phyloP scores from a whole-genome alignment of 1,284 basidiomycete species.

The Pseudozyma pruni region DNA sequence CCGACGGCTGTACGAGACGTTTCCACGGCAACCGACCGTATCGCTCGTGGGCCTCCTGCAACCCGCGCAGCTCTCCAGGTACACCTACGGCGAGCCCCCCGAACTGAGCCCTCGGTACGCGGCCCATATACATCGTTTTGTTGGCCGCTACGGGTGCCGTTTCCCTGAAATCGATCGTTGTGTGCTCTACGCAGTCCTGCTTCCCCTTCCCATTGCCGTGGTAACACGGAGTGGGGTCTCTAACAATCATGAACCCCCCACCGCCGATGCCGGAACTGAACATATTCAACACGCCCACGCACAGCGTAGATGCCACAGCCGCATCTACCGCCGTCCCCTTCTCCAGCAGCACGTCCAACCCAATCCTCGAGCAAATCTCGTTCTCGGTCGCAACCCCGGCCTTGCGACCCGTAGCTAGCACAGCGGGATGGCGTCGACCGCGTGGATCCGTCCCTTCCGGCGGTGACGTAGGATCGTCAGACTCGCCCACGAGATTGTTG shows the following conservation, averaged over 20 bases:
- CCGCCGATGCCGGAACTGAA: constrained; percentile 70
- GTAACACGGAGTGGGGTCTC: constrained; percentile 72
- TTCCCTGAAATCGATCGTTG: constrained; percentile 70
- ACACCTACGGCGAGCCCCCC: constrained; percentile 65
- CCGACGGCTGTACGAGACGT: constrained; percentile 60
- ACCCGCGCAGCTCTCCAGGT: constrained; percentile 67
- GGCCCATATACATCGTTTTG: constrained; percentile 67
- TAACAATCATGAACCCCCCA: constrained; percentile 62
- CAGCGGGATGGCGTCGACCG: constrained; percentile 44
- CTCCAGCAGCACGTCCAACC: constrained; percentile 69
- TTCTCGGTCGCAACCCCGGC: constrained; percentile 59
- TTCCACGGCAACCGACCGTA: constrained; percentile 65
- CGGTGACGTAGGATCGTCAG: constrained; percentile 11
- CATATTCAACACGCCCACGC: constrained; percentile 68
- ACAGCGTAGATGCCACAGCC: constrained; percentile 74
- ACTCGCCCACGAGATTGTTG: constrained; percentile 39
- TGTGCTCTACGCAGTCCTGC: constrained; percentile 53
- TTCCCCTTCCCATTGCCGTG: background rate
- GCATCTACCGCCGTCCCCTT: constrained; percentile 93
- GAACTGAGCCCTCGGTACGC: constrained; percentile 44
- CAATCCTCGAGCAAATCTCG: constrained; percentile 44
- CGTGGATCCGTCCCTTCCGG: constrained; percentile 13
- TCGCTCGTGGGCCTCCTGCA: constrained; percentile 59
- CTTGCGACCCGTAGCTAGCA: constrained; percentile 38
- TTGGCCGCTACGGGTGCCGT: constrained; percentile 68